Evolutionary conservation across 306 rosid genomes (phyloP).

Genomic region (Glycine tomentella): DNA sequence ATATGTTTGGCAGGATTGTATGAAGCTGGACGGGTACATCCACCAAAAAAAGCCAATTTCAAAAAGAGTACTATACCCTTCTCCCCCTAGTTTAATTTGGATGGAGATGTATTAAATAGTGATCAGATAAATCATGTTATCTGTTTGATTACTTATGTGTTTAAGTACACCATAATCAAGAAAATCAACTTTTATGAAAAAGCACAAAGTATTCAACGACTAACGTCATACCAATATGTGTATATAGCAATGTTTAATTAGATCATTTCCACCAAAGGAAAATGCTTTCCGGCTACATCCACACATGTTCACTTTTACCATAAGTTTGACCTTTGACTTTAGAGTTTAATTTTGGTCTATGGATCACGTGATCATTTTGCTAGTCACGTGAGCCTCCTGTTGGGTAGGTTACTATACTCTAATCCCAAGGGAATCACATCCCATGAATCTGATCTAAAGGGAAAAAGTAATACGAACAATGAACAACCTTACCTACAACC

Average conservation of each 20-base stretch:
- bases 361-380: background rate
- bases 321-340: background rate
- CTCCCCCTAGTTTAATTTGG: background rate
- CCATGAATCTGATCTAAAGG: too few species aligned
- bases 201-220: background rate
- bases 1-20: constrained; percentile 11
- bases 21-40: background rate
- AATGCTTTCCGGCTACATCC: background rate
- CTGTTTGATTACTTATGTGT: background rate
- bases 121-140: background rate
- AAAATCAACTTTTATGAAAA: background rate
- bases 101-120: background rate
- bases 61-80: too few species aligned
- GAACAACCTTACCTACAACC: too few species aligned
- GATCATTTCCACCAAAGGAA: background rate
- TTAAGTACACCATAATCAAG: background rate
- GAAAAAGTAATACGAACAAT: too few species aligned
- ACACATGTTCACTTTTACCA: background rate
- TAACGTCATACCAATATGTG: background rate
- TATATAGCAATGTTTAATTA: background rate
- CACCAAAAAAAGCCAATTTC: constrained; percentile 6
- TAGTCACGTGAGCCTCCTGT: background rate
- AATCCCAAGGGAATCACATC: background rate
- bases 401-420: background rate
- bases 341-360: background rate